A percentile compares a stretch with the other conserved stretches of the same genome.
phyloP scores from a whole-genome alignment of 164 flowering plant genomes.

The Sextonia rubra region DNA sequence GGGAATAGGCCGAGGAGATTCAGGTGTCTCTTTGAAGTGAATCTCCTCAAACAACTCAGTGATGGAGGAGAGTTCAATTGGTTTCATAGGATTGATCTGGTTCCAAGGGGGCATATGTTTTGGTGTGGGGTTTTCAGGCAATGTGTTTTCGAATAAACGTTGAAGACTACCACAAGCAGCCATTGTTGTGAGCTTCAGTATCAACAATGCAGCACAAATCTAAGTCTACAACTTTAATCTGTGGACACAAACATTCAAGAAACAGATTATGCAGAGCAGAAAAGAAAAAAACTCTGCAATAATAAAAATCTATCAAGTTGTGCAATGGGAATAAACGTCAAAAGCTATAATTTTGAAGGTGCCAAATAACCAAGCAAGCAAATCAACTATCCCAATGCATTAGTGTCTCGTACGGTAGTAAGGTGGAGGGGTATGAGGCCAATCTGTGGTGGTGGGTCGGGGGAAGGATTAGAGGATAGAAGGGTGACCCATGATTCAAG shows the following conservation, averaged over 20 bases:
- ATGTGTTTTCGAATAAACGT: conserved; percentile 57
- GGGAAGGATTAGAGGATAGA: too few relatives aligned
- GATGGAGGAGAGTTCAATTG: conserved; percentile 30
- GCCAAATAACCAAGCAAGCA: too few relatives aligned
- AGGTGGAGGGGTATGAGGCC: too few relatives aligned
- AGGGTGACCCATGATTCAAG: too few relatives aligned
- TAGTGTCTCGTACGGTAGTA: too few relatives aligned
- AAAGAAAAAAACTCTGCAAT: too few relatives aligned
- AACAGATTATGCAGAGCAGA: background rate
- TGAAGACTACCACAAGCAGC: conserved; percentile 67
- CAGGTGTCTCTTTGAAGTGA: conserved; percentile 46
- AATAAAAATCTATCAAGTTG: too few relatives aligned
- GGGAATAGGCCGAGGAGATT: conserved; percentile 1
- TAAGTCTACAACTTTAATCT: background rate
- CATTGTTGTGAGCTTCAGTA: conserved; percentile 22
- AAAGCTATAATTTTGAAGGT: too few relatives aligned
- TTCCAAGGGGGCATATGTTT: conserved; percentile 56
- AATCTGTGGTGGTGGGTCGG: too few relatives aligned
- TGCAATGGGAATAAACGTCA: too few relatives aligned
- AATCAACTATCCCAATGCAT: too few relatives aligned
- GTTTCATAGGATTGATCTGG: conserved; percentile 30
- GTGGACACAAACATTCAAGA: background rate
- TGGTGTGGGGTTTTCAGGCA: conserved; percentile 47
- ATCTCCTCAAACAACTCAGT: conserved; percentile 77
- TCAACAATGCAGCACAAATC: background rate